phyloP scores from a whole-genome alignment of 148 eudicot genomes.

The Cornus kousa region DNA sequence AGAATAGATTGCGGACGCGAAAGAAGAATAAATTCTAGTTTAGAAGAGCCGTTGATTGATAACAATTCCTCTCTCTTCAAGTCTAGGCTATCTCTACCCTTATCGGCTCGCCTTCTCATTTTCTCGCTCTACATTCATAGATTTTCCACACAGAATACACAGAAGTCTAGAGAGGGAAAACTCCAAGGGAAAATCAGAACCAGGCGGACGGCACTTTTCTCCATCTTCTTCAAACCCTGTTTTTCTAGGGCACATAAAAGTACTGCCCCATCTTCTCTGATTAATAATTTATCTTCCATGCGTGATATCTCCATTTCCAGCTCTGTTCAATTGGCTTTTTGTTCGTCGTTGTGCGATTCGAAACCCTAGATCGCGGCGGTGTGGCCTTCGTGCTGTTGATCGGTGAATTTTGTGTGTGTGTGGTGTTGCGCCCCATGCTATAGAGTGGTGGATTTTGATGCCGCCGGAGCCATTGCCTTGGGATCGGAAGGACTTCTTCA shows the following conservation, averaged over 20 bases:
- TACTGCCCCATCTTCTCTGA: neutral
- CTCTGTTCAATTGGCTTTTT: neutral
- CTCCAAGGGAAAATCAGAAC: neutral
- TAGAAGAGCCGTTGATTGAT: constrained; percentile 11
- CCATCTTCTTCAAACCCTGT: neutral
- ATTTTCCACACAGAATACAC: neutral
- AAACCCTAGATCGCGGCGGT: neutral
- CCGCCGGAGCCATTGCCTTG: constrained; percentile 86
- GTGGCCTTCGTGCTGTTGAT: neutral
- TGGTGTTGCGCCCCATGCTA: constrained; percentile 22
- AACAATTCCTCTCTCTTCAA: neutral
- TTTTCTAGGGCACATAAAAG: neutral
- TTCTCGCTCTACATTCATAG: neutral
- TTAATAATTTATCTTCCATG: neutral
- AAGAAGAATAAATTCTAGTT: constrained; percentile 6
- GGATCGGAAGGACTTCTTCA: constrained; percentile 72
- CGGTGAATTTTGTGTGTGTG: neutral
- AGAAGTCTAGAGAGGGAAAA: constrained; percentile 6
- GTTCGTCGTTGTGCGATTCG: neutral
- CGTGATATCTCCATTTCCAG: neutral
- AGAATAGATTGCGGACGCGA: constrained; percentile 11
- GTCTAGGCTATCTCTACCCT: neutral
- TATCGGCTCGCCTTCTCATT: constrained; percentile 5
- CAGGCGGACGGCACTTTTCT: neutral
- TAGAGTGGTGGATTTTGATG: constrained; percentile 48